These are phyloP conservation scores for Pseudogymnoascus sp. DNA, from an alignment of 2,329 filamentous ascomycete genomes.

Conservation along the genomic window DNA sequence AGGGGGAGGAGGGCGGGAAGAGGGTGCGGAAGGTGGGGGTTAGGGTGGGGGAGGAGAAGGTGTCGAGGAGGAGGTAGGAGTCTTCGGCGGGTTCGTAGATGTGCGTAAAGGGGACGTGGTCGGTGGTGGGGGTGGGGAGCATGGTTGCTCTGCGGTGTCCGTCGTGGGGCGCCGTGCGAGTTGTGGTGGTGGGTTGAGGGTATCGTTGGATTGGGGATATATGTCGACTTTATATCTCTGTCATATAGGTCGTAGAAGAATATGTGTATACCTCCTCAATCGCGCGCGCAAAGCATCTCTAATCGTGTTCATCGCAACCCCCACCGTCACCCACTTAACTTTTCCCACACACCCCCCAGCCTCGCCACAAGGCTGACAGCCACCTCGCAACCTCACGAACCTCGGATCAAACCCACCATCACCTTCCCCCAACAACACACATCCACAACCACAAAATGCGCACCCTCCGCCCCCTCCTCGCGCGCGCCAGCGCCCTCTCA, in stretches of 20 bases:
- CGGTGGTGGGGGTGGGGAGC: slow-evolving; percentile 90
- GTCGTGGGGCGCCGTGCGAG: not conserved
- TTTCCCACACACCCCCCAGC: not conserved
- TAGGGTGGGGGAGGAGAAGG: slow-evolving; percentile 66
- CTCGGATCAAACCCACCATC: not conserved
- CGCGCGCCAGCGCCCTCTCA: not conserved
- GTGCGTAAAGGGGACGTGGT: slow-evolving; percentile 78
- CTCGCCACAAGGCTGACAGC: not conserved
- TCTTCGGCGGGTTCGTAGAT: slow-evolving; percentile 96
- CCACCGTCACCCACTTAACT: not conserved
- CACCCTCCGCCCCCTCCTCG: not conserved
- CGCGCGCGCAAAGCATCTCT: not conserved
- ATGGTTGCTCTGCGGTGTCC: slow-evolving; percentile 39
- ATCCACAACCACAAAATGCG: not conserved
- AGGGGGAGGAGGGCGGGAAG: slow-evolving; percentile 40
- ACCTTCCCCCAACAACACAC: not conserved
- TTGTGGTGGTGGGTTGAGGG: not conserved
- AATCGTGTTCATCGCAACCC: not conserved
- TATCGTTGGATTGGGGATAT: not conserved
- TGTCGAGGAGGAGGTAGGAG: slow-evolving; percentile 89
- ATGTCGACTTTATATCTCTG: not conserved
- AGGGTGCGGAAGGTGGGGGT: slow-evolving; percentile 56
- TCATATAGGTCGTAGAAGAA: not conserved
- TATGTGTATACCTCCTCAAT: not conserved
- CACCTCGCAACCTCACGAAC: not conserved